Base-by-base conservation (phyloP, 2,329 filamentous ascomycete genomes). In the Stachybotrys elegans region DNA sequence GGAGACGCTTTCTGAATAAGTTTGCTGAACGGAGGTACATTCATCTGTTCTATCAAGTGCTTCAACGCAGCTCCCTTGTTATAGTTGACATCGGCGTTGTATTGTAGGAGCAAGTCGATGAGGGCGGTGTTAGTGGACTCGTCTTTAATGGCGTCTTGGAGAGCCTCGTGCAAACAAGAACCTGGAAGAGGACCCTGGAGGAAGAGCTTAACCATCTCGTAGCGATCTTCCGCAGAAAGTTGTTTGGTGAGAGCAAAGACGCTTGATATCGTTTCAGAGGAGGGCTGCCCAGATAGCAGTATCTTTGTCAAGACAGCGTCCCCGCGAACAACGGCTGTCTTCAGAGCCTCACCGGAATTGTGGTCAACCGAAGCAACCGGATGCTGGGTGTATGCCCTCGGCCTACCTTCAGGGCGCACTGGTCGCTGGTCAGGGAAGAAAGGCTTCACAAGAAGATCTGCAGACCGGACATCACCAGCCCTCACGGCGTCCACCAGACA, bases 61-160 rank as follows among this genome's bases (percentile, higher is more conserved):
- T 68, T 57, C 13, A 81, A 62, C 3, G 68, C 70, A n/a, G 69
- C 62, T 0, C 76, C 75, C 21, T 73, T 69, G 34, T 74, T 72
- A 43, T 73, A 75, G 49, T 78, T 79, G 29, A 78, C 67, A 39
- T 80, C 76, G 4, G 73, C 73, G 13, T 73, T 70, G 47, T 77
- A 64, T 3, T 68, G 64, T 5, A 82, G 60, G 4, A 81, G 59
- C 5, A 81, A 63, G 6, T 68, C 65, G 43, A 82, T 75, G 11
- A 82, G 59, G 2, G 67, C 64, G 32, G 66, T 62, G 0, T 69
- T 66, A 2, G 66, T 64, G 12, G 69, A 63, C 34, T 78, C 71
- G 13, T 69, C 66, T n/a, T n/a, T n/a, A 34, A 81, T 71, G n/a
- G 73, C 72, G 20, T 72, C 68, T 46, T 79, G 72, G 2, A 81